Evolutionary conservation across 192 early-diverging fungal species (phyloP).

Genomic region (Gaertneriomyces sp.): DNA sequence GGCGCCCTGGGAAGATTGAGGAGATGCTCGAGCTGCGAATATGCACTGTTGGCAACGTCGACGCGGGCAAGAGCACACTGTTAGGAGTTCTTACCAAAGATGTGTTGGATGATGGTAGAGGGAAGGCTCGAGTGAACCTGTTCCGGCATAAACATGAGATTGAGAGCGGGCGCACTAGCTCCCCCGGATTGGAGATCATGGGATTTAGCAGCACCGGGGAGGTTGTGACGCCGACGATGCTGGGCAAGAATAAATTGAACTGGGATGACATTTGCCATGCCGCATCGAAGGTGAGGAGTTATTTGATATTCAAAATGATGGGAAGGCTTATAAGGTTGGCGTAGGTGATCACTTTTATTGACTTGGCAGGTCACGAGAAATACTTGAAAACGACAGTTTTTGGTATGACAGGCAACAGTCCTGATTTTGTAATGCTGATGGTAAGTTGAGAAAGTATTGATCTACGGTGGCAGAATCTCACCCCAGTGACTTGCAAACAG

Average conservation of each 20-base stretch:
- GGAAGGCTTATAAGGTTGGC: not conserved
- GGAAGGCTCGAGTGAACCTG: conserved; percentile 82
- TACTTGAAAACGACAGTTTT: conserved; percentile 88
- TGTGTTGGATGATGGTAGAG: conserved; percentile 87
- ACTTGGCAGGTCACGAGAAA: conserved; percentile 85
- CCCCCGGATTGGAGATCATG: conserved; percentile 81
- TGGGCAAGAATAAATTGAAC: conserved; percentile 55
- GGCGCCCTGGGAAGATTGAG: conserved; percentile 68
- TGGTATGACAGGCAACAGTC: conserved; percentile 83
- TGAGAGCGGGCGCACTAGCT: conserved; percentile 86
- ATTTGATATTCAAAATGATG: not conserved
- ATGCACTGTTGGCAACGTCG: conserved; percentile 88
- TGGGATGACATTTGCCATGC: conserved; percentile 80
- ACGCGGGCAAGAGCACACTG: conserved; percentile 78
- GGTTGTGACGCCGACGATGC: conserved; percentile 60
- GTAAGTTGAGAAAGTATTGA: conserved; percentile 35
- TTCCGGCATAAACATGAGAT: conserved; percentile 91
- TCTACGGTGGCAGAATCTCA: not conserved
- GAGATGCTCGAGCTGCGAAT: conserved; percentile 81
- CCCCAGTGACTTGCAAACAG: not conserved
- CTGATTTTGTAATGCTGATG: conserved; percentile 84
- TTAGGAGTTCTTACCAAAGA: conserved; percentile 89
- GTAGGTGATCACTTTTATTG: conserved; percentile 74
- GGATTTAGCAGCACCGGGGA: conserved; percentile 71
- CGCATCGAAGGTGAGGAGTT: conserved; percentile 60